Base-by-base conservation (phyloP, 1,284 basidiomycete genomes). In the Apiotrichum laibachii region DNA sequence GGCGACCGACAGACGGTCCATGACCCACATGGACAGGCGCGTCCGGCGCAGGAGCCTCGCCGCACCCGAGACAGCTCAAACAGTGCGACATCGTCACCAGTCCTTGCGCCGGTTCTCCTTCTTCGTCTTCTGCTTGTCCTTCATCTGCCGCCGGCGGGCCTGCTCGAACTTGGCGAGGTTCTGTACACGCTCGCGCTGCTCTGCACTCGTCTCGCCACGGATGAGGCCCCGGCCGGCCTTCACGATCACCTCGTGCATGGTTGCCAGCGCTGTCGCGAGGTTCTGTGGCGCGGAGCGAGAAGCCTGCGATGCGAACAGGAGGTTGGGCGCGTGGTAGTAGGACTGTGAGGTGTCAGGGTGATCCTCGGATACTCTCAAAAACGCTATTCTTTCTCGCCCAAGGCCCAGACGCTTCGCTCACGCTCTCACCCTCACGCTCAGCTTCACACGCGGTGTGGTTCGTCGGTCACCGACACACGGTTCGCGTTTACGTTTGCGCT, bases 271-370 rank as follows among this genome's bases (percentile, higher is more conserved):
- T 15, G 58, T 35, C 1, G 50, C 33, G 22, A 70, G 67, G 56
- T 77, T 77, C 34, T 68, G 61, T 5, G 70, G 65, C 0, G 75
- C 73, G 10, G 66, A 65, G 16, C 76, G 69, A 15, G 72, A 65
- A 1, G 35, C 42, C 50, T 77, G 76, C n/a, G 71, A 70, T 19
- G 68, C 56, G 21, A 79, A 58, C 11, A 75, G 67, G 11, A 77
- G 60, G 9, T 66, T 62, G 3, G 75, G 72, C 3, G 75, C 69
- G 43, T 71, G 65, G 63, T 72, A 77, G 63, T 74, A 62, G 31
- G 73, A 66, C 75, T 77, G 57, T n/a, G n/a, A n/a, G 16, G 21
- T 26, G 57, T 55, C 31, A 57, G 56, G 26, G 26, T 31, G 26
- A 31, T 31, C 26, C 26, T 31, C 26, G 26, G 26, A 31, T 31